Conservation (phyloP, 1,284 basidiomycete species). For the Ceratobasidium sp. region DNA sequence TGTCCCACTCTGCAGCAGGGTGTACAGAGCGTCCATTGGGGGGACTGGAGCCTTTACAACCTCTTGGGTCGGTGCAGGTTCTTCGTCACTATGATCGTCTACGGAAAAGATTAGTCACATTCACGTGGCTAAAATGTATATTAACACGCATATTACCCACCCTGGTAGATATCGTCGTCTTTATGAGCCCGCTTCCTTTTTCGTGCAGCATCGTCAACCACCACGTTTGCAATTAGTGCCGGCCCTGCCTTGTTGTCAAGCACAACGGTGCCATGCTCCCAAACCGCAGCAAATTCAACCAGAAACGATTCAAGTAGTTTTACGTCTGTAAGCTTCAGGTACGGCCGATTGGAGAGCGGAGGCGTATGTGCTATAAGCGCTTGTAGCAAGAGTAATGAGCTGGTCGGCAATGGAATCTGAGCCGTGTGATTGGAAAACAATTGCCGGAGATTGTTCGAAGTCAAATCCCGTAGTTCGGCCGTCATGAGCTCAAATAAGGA, state of each 20-base stretch:
- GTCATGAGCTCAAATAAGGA: constrained; percentile 2
- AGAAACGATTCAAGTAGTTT: constrained; percentile 38
- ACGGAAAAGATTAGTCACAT: not conserved
- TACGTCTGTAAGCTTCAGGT: constrained; percentile 39
- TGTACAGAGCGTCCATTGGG: constrained; percentile 67
- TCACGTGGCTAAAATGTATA: too few species aligned
- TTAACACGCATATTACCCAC: constrained; percentile 1
- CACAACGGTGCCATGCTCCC: constrained; percentile 39
- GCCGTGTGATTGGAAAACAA: constrained; percentile 18
- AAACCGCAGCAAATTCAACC: constrained; percentile 37
- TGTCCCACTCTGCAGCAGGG: constrained; percentile 75
- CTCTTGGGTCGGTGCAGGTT: not conserved
- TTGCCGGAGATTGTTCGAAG: constrained; percentile 32
- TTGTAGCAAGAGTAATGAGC: constrained; percentile 21
- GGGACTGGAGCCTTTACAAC: constrained; percentile 20
- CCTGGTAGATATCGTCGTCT: constrained; percentile 37
- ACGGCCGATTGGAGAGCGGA: constrained; percentile 15
- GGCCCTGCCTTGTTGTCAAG: constrained; percentile 31
- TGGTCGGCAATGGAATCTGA: constrained; percentile 22
- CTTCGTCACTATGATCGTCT: constrained; percentile 34
- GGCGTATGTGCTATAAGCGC: constrained; percentile 28
- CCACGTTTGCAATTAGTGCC: constrained; percentile 28
- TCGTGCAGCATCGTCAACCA: constrained; percentile 36
- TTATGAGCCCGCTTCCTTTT: constrained; percentile 37
- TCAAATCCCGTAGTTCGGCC: constrained; percentile 25